Evolutionary conservation across 176 grass and related monocot genomes (phyloP), one percentile per base, ranked within the genome.

Genomic region (Hordeum vulgare): DNA sequence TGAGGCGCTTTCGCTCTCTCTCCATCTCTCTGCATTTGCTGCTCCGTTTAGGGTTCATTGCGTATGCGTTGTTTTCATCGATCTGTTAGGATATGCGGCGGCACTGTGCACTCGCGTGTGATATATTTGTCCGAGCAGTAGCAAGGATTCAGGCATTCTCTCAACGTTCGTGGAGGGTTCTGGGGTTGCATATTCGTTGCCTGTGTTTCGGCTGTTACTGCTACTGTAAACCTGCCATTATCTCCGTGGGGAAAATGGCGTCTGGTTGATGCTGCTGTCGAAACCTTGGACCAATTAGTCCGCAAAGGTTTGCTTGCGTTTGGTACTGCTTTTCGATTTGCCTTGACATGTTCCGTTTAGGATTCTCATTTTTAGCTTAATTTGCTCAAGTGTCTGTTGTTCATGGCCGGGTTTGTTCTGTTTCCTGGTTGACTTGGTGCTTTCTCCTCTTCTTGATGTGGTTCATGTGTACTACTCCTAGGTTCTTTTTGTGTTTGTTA

Each of bases 1-100:
- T 96, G 88, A 84, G 83, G 69, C 58, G 58, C 80, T 76, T 66
- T 37, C 53, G 28, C 58, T 89, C n/a, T 60, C 34, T 53, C 17
- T 67, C 8, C 31, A 66, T 51, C 74, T 63, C 74, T 9, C 49
- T 47, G 84, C 84, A 86, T 79, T 79, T 60, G 2, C 68, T 79
- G 11, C 47, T 18, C 29, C 36, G 47, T 60, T 15, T 83, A 83
- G 66, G 67, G 39, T 66, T 61, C 17, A 74, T 53, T 74, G 36
- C 11, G 49, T n/a, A n/a, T 14, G 79, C 74, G 27, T 37, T 17
- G 70, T 74, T 36, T 78, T 42, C 26, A 6, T 51, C 72, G 66
- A 83, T 86, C 86, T 85, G 45, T 18, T 56, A 25, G 66, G 23
- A 9, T 79, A 73, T 83, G 74, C 47, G 49, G 37, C 26, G 11